Conservation (phyloP, 2,329 filamentous ascomycete species). For the Trichoderma sp. region DNA sequence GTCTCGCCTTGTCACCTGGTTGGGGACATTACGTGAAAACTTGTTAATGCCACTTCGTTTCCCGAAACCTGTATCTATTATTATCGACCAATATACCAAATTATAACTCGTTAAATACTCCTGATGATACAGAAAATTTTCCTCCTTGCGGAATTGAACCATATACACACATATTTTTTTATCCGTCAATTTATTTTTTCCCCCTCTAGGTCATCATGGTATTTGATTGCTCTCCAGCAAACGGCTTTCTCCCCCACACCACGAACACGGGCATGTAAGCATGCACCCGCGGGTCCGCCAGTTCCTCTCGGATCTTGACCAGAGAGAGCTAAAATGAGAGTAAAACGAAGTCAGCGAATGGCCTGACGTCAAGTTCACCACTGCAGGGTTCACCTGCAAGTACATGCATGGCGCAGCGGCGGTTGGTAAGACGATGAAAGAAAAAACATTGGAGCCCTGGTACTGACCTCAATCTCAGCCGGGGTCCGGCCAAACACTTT, state of each 20-base stretch:
- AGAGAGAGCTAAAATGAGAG: constrained; percentile 43
- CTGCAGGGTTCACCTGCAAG: neutral
- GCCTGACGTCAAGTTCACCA: neutral
- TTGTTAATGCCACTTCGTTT: neutral
- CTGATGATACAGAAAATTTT: neutral
- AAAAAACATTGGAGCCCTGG: neutral
- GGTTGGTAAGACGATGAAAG: neutral
- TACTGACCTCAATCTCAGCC: constrained; percentile 51
- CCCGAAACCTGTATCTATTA: neutral
- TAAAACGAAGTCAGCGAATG: neutral
- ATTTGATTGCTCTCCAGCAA: constrained; percentile 33
- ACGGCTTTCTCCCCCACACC: constrained; percentile 54
- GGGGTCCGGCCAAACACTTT: constrained; percentile 43
- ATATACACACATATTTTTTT: neutral
- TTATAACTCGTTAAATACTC: neutral
- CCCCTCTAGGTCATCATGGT: neutral
- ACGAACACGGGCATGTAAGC: constrained; percentile 53
- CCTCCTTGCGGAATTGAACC: neutral
- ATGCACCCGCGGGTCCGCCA: constrained; percentile 49
- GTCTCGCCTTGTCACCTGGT: neutral
- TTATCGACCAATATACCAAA: neutral
- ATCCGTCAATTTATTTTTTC: no score
- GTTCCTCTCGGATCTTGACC: constrained; percentile 50
- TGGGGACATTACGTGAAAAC: neutral
- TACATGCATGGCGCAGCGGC: neutral